Conservation (phyloP, 805 yeast species). For the Torulaspora microellipsoides region DNA sequence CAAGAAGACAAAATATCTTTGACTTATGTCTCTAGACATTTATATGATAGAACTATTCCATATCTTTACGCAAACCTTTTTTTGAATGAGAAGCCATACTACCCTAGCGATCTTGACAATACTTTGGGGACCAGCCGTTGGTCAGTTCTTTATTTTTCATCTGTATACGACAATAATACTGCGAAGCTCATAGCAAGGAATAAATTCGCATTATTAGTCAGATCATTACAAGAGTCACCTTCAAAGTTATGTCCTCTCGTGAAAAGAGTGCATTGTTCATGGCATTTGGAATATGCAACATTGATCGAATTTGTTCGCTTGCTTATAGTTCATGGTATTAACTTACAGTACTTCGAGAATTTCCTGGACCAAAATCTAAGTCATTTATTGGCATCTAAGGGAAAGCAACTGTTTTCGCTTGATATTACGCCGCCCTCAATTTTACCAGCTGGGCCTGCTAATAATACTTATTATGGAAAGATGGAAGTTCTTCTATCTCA, state of each 20-base stretch:
- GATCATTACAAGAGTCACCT: conserved; percentile 19
- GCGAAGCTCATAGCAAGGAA: conserved; percentile 6
- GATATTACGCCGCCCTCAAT: conserved; percentile 26
- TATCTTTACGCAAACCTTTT: conserved; percentile 24
- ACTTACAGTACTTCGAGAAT: conserved; percentile 24
- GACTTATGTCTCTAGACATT: conserved; percentile 21
- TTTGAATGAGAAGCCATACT: conserved; percentile 25
- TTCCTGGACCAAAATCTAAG: conserved; percentile 21
- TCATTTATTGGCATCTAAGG: conserved; percentile 12
- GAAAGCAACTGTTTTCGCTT: conserved; percentile 18
- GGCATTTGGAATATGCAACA: conserved; percentile 26
- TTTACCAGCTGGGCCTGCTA: conserved; percentile 20
- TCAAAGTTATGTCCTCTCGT: conserved; percentile 20
- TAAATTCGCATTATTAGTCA: conserved; percentile 21
- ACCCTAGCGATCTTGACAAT: conserved; percentile 25
- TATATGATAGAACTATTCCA: conserved; percentile 16
- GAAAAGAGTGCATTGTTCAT: conserved; percentile 27
- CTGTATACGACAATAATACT: conserved; percentile 4
- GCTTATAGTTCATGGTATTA: conserved; percentile 15
- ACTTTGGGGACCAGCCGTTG: conserved; percentile 25
- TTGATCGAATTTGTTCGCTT: conserved; percentile 17
- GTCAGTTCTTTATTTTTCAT: conserved; percentile 24
- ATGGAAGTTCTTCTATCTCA: conserved; percentile 10
- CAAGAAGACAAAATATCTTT: conserved; percentile 29
- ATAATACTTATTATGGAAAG: conserved; percentile 15